phyloP scores from a whole-genome alignment of 306 rosid species.

The Calophaca sinica region DNA sequence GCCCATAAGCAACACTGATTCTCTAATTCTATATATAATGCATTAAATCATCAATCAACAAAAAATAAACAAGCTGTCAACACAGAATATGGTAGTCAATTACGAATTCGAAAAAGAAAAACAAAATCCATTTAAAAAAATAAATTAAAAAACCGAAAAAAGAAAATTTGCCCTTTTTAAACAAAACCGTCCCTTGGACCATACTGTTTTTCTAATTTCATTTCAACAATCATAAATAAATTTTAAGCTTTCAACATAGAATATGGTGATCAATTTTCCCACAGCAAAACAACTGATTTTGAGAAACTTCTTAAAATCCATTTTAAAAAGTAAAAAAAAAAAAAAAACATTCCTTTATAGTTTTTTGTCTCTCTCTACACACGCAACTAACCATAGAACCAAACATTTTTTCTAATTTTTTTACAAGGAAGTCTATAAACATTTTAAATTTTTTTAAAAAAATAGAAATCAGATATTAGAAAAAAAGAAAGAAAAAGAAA shows the following conservation, averaged over 20 bases:
- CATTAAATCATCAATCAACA: background rate
- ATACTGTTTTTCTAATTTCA: too few relatives aligned
- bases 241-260: background rate
- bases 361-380: too few relatives aligned
- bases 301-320: too few relatives aligned
- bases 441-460: background rate
- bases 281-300: too few relatives aligned
- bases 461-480: background rate
- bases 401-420: too few relatives aligned
- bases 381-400: too few relatives aligned
- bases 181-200: background rate
- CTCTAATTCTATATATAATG: background rate
- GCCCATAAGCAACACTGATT: background rate
- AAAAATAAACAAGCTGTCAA: slow-evolving; percentile 8
- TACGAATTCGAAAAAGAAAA: background rate
- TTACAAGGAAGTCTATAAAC: too few relatives aligned
- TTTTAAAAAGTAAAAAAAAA: too few relatives aligned
- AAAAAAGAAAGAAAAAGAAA: background rate
- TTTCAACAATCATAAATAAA: background rate
- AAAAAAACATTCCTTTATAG: too few relatives aligned
- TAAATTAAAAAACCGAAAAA: background rate
- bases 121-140: background rate
- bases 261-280: too few relatives aligned
- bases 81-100: background rate
- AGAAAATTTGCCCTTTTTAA: background rate